A percentile compares a stretch with the other conserved stretches of the same genome.
Evolutionary conservation across 2,329 filamentous ascomycete genomes (phyloP).

Genomic region (Coniochaeta hoffmannii): DNA sequence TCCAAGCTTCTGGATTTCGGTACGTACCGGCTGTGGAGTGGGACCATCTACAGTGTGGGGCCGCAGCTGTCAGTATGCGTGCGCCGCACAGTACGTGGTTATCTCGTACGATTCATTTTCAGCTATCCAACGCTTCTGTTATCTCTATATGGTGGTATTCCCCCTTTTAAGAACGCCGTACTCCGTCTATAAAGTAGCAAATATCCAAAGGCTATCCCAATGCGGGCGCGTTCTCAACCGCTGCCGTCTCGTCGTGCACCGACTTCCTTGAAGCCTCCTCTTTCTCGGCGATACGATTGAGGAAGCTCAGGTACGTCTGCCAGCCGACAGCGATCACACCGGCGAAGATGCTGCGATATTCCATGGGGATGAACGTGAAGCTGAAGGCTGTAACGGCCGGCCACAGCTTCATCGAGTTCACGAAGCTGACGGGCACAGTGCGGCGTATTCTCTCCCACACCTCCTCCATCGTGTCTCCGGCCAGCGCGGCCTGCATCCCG

Average conservation of each 20-base stretch:
- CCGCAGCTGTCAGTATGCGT: not conserved
- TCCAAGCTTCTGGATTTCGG: not conserved
- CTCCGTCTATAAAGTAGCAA: not conserved
- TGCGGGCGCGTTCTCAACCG: not conserved
- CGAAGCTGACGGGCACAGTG: constrained; percentile 68
- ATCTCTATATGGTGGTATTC: not conserved
- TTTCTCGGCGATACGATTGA: constrained; percentile 67
- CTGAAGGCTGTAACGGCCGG: constrained; percentile 79
- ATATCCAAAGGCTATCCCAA: not conserved
- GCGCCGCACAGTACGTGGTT: not conserved
- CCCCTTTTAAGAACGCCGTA: not conserved
- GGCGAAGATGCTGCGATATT: constrained; percentile 74
- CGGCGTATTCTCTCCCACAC: constrained; percentile 63
- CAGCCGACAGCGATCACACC: constrained; percentile 77
- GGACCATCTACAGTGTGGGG: too few relatives aligned
- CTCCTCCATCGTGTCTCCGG: constrained; percentile 57
- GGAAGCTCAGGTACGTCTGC: constrained; percentile 82
- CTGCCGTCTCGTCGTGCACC: not conserved
- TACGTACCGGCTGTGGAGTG: too few relatives aligned
- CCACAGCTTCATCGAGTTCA: constrained; percentile 83
- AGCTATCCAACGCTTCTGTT: not conserved
- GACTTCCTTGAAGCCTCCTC: constrained; percentile 28
- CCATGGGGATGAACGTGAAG: constrained; percentile 74
- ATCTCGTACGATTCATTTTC: not conserved
- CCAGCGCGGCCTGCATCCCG: constrained; percentile 66